Conservation (phyloP, 805 yeast genomes). For the Maudiozyma turicensis region DNA sequence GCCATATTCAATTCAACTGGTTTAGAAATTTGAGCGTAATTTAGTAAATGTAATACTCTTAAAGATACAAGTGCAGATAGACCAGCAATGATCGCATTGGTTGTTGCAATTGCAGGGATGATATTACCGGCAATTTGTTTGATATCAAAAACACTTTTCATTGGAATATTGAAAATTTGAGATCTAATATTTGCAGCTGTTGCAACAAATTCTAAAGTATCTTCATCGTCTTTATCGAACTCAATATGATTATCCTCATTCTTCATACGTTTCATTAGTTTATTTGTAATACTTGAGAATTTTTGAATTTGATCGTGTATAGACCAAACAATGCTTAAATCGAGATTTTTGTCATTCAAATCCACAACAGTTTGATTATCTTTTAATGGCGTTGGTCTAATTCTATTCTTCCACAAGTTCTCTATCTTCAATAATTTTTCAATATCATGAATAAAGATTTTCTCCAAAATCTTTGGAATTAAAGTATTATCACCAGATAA, state of each 20-base stretch:
- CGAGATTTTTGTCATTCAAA: constrained; percentile 14
- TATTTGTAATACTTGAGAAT: constrained; percentile 39
- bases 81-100: constrained; percentile 93
- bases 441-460: constrained; percentile 67
- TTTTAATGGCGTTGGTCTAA: constrained; percentile 54
- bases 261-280: constrained; percentile 41
- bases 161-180: constrained; percentile 54
- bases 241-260: constrained; percentile 34
- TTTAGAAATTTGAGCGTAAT: constrained; percentile 24
- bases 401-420: constrained; percentile 67
- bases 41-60: constrained; percentile 35
- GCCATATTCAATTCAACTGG: constrained; percentile 37
- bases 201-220: constrained; percentile 78
- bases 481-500: constrained; percentile 23
- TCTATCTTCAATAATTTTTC: constrained; percentile 61
- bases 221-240: constrained; percentile 94
- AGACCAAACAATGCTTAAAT: constrained; percentile 43
- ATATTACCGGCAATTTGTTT: constrained; percentile 96
- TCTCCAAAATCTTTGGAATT: constrained; percentile 39
- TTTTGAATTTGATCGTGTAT: constrained; percentile 53
- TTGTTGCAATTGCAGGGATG: constrained; percentile 97
- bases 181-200: constrained; percentile 79
- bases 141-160: constrained; percentile 71
- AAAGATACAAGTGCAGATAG: constrained; percentile 69
- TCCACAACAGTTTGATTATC: constrained; percentile 5